Evolutionary conservation across 2,329 filamentous ascomycete species (phyloP), one percentile per base, ranked within the genome.

Genomic region (Leptographium galeiforme): DNA sequence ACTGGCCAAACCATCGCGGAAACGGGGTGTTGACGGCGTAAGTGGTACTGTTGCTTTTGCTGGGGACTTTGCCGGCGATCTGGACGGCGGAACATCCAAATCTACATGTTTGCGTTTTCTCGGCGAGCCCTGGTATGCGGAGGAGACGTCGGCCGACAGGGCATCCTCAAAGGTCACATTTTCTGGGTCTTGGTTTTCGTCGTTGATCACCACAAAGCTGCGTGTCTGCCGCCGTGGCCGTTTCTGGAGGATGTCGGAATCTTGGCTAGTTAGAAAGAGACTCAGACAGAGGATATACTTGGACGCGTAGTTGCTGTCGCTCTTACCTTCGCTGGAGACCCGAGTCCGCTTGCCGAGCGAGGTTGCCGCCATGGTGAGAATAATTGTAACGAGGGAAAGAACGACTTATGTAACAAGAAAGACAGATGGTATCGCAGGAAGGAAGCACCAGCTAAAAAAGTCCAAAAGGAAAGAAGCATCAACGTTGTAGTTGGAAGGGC

Each of bases 21-120:
- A 86, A 60, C 88, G 78, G 32, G 87, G 83, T 12, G 87, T 90
- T 25, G 80, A 79, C 1, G 87, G 87, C 2, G 83, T 86, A 50
- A 82, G 72, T 14, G 79, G 79, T 48, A 69, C 78, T 63, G 72
- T 66, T 51, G 58, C 45, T 18, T 43, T 47, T 14, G 46, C 32
- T 1, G 44, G 45, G 18, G 33, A 45, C 13, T 48, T 45, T 13
- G 36, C n/a, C 8, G 50, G 30, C 25, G 58, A 59, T 46, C 13
- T n/a, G 16, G 44, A 18, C 18, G 32, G 19, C 32, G 36, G 39
- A 13, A 33, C 14, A n/a, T 12, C 33, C 32, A 25, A 14, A 12
- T 44, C 32, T 10, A 18, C 19, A 7, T 38, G 32, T 7, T 25
- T 3, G 14, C 36, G 19, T n/a, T 40, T 52, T 14, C 43, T 53